phyloP scores from a whole-genome alignment of 108 stramenopile species.

The Conticribra weissflogii region DNA sequence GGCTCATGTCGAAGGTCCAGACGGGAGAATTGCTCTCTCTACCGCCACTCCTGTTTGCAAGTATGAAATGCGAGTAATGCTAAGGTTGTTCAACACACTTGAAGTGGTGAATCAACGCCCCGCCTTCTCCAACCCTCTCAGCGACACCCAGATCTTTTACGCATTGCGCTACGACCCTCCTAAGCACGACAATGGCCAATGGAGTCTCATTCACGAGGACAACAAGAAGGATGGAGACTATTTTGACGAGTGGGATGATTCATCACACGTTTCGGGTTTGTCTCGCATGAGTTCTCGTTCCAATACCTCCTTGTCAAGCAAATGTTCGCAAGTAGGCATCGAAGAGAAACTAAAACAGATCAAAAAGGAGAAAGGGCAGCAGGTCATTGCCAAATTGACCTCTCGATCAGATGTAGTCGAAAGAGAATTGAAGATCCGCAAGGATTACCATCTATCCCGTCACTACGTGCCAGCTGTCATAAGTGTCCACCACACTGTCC shows the following conservation, averaged over 20 bases:
- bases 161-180: slow-evolving; percentile 89
- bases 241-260: slow-evolving; percentile 81
- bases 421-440: slow-evolving; percentile 80
- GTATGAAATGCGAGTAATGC: slow-evolving; percentile 89
- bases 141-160: slow-evolving; percentile 90
- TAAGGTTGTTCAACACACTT: slow-evolving; percentile 89
- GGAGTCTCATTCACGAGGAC: slow-evolving; percentile 80
- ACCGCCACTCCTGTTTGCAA: slow-evolving; percentile 87
- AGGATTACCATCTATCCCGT: slow-evolving; percentile 83
- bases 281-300: slow-evolving; percentile 75
- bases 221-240: slow-evolving; percentile 73
- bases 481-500: slow-evolving; percentile 89
- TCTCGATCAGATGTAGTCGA: slow-evolving; percentile 86
- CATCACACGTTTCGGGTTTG: slow-evolving; percentile 71
- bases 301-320: slow-evolving; percentile 57
- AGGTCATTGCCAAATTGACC: slow-evolving; percentile 88
- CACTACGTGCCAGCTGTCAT: slow-evolving; percentile 88
- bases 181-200: slow-evolving; percentile 58
- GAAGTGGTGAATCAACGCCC: slow-evolving; percentile 91
- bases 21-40: slow-evolving; percentile 85
- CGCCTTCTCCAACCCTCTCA: slow-evolving; percentile 85
- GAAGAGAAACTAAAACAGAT: slow-evolving; percentile 80
- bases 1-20: slow-evolving; percentile 87
- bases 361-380: slow-evolving; percentile 84
- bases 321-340: slow-evolving; percentile 70